phyloP scores from a whole-genome alignment of 2,329 filamentous ascomycete species.

The Cladophialophora immunda region DNA sequence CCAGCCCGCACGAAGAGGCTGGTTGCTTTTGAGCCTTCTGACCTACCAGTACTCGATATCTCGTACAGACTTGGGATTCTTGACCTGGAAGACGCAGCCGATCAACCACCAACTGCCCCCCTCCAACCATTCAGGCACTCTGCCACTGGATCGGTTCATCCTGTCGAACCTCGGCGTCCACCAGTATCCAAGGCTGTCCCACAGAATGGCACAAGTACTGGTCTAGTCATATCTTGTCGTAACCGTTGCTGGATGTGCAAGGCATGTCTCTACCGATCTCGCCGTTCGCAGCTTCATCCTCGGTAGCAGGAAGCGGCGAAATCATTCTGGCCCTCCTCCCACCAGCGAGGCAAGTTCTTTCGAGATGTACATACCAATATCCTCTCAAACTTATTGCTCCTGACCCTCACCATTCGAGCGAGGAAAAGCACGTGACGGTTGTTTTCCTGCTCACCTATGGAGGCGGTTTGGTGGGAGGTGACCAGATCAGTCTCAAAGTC shows the following conservation, averaged over 20 bases:
- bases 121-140: background rate
- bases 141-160: background rate
- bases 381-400: constrained; percentile 93
- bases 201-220: background rate
- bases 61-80: too few relatives aligned
- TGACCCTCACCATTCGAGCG: constrained; percentile 68
- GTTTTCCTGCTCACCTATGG: constrained; percentile 95
- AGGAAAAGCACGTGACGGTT: constrained; percentile 51
- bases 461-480: constrained; percentile 88
- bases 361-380: constrained; percentile 85
- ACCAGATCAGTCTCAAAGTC: constrained; percentile 78
- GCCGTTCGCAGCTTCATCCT: constrained; percentile 79
- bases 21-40: background rate
- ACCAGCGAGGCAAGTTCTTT: constrained; percentile 74
- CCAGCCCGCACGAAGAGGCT: background rate
- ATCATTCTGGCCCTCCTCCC: constrained; percentile 79
- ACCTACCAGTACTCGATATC: background rate
- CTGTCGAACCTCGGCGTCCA: background rate
- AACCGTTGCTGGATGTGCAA: background rate
- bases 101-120: background rate
- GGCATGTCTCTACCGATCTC: constrained; percentile 55
- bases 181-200: background rate
- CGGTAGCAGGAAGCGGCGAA: constrained; percentile 77
- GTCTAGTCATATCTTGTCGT: background rate
- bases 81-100: background rate